phyloP scores from a whole-genome alignment of 139 green algal species.

The Mesotaenium endlicherianum region DNA sequence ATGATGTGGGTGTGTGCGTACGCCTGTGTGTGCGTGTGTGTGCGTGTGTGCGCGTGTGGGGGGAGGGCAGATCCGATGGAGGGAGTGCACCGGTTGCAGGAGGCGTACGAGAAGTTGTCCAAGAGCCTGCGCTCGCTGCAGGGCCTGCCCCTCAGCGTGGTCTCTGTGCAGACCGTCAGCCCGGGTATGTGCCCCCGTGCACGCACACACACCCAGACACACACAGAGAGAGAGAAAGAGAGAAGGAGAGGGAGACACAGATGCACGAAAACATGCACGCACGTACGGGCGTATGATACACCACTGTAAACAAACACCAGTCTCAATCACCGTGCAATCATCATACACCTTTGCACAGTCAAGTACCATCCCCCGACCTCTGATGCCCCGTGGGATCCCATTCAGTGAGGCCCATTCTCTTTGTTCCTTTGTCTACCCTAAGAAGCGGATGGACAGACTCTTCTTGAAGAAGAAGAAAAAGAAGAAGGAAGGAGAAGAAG shows the following conservation, averaged over 20 bases:
- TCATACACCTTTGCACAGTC: too few relatives aligned
- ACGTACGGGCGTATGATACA: too few relatives aligned
- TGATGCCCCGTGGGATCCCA: too few relatives aligned
- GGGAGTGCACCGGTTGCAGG: not conserved
- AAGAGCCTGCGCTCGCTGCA: constrained; percentile 30
- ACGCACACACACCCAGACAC: not conserved
- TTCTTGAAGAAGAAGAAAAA: too few relatives aligned
- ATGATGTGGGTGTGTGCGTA: too few relatives aligned
- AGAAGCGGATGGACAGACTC: too few relatives aligned
- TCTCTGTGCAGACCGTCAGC: constrained; percentile 32
- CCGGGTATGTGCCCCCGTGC: constrained; percentile 27
- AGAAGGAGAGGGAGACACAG: not conserved
- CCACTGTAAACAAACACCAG: too few relatives aligned
- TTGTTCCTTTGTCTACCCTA: too few relatives aligned
- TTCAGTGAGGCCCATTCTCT: too few relatives aligned
- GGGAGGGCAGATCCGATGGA: constrained; percentile 5
- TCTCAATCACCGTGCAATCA: too few relatives aligned
- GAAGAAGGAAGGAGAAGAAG: too few relatives aligned
- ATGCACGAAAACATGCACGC: not conserved
- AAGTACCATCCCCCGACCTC: too few relatives aligned
- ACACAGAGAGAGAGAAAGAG: not conserved
- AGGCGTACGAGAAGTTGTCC: constrained; percentile 38
- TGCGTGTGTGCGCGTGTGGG: not conserved
- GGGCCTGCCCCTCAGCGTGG: constrained; percentile 32
- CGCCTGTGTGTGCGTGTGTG: not conserved